Evolutionary conservation across 495 filamentous ascomycete genomes (phyloP).

Genomic region (Penicillium robsamsonii): DNA sequence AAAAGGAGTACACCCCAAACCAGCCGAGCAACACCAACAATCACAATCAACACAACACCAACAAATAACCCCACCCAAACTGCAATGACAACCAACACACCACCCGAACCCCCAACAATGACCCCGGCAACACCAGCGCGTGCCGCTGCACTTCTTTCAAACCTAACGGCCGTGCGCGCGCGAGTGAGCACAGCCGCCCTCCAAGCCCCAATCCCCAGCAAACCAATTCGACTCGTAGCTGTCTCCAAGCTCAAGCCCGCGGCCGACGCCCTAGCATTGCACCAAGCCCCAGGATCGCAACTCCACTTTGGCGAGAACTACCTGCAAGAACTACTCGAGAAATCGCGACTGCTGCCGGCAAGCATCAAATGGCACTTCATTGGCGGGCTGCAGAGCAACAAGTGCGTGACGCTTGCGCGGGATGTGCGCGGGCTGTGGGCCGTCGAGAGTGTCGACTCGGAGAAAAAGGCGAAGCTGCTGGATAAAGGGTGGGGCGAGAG

Average conservation of each 20-base stretch:
- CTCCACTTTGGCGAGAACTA: slow-evolving; percentile 97
- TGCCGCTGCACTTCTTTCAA: slow-evolving; percentile 38
- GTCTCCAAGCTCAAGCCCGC: slow-evolving; percentile 94
- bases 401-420: slow-evolving; percentile 81
- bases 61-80: not conserved
- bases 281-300: slow-evolving; percentile 59
- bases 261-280: slow-evolving; percentile 80
- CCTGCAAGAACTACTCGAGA: slow-evolving; percentile 84
- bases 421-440: slow-evolving; percentile 88
- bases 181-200: slow-evolving; percentile 34
- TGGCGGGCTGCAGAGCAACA: slow-evolving; percentile 85
- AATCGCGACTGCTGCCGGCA: slow-evolving; percentile 75
- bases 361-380: slow-evolving; percentile 94
- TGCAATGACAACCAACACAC: slow-evolving; percentile 22
- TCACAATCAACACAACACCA: not conserved
- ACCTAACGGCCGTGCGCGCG: slow-evolving; percentile 35
- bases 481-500: slow-evolving; percentile 70
- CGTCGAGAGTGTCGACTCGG: slow-evolving; percentile 82
- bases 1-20: not conserved
- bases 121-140: slow-evolving; percentile 36
- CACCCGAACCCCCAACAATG: slow-evolving; percentile 26
- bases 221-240: slow-evolving; percentile 71
- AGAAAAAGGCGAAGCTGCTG: slow-evolving; percentile 80
- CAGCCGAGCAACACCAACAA: not conserved
- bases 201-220: slow-evolving; percentile 17